Evolutionary conservation across 2,329 filamentous ascomycete species (phyloP), one percentile per base, ranked within the genome.

Genomic region (Plenodomus lindquistii): DNA sequence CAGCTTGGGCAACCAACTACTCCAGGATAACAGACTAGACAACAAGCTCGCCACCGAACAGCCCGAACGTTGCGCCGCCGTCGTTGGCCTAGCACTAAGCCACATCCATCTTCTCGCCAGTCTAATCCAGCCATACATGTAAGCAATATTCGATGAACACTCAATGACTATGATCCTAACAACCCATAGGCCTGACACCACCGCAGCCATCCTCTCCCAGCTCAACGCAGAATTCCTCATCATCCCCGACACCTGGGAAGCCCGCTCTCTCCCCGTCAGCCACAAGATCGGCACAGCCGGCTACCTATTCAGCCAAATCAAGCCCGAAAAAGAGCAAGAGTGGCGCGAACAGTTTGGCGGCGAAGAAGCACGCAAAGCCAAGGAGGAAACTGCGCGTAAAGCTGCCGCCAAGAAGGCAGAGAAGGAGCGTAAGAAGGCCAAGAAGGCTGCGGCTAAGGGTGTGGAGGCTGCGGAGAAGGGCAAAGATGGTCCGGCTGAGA

Each of bases 251-350:
- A 52, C 55, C 5, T 75, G 70, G 70, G 59, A 66, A 48, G 63
- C 70, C 4, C 61, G 55, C 65, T 73, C 52, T 57, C 74, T 66
- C 62, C 76, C 58, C 60, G 80, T 87, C 1, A 88, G 87, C 48
- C 91, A 96, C 76, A 87, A 86, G 69, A 87, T 97, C 55, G 89
- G 90, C 59, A 87, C 87, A 67, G 85, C 91, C 0, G 82, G 84
- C 56, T 87, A 91, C 78, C 79, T 96, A 24, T 96, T 96, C 75
- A 83, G 83, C n/a, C 83, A 82, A 44, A 96, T 96, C 65, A 88
- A 91, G 56, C 80, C 86, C 9, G 86, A 89, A 72, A 93, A 92
- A 77, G 85, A 88, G 39, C 84, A 87, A 42, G 88, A 93, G 70
- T 96, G 91, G 91, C 85, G 87, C 49, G 83, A 87, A 54, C 81